These are phyloP conservation scores for Neurospora sp. DNA, from an alignment of 495 filamentous ascomycete genomes.

Conservation along the genomic window DNA sequence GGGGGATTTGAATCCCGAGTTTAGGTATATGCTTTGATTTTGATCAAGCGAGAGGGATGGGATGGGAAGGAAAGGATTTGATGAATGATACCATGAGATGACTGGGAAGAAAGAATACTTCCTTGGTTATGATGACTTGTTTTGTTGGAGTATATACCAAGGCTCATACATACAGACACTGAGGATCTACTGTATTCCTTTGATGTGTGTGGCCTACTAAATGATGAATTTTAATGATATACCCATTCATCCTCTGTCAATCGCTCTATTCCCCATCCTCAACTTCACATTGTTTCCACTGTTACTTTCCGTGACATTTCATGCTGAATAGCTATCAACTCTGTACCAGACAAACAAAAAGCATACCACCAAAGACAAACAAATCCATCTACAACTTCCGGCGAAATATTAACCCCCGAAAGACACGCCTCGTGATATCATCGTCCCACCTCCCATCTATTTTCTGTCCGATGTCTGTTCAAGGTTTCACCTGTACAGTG, in stretches of 20 bases:
- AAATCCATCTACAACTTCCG: background rate
- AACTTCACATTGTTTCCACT: background rate
- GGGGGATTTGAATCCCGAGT: conserved; percentile 59
- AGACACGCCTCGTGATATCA: background rate
- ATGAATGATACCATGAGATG: background rate
- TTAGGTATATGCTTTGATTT: conserved; percentile 39
- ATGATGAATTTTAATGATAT: background rate
- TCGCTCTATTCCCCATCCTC: background rate
- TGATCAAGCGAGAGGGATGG: background rate
- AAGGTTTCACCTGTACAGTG: background rate
- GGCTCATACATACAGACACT: background rate
- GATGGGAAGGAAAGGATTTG: background rate
- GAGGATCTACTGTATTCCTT: background rate
- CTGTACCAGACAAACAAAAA: background rate
- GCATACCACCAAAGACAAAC: background rate
- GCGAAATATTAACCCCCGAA: background rate
- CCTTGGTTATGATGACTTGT: background rate
- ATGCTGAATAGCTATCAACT: too few relatives aligned
- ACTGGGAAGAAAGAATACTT: background rate
- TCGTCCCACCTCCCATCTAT: background rate
- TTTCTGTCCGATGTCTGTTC: background rate
- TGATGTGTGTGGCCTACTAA: background rate
- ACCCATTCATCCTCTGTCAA: background rate
- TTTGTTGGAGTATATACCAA: background rate
- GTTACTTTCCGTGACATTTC: too few relatives aligned